A percentile compares a stretch with the other conserved stretches of the same genome.
Evolutionary conservation across 148 eudicot genomes (phyloP).

Genomic region (Persicaria maculosa): DNA sequence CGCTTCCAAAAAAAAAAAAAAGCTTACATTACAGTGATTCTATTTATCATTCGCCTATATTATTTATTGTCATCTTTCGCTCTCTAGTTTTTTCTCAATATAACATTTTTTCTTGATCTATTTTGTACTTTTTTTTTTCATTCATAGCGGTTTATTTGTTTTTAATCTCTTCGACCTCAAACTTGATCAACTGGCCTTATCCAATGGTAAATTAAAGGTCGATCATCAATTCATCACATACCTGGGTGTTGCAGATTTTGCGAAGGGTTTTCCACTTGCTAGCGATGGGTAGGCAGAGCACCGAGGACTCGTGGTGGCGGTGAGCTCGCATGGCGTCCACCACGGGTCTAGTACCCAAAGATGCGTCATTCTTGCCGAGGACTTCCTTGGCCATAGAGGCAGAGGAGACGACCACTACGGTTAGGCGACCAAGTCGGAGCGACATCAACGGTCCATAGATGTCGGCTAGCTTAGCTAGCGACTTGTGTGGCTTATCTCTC

Average conservation of each 20-base stretch:
- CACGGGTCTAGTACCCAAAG: not conserved
- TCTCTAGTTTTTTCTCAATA: too few relatives aligned
- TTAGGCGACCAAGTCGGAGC: not conserved
- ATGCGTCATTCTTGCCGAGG: not conserved
- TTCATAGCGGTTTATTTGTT: too few relatives aligned
- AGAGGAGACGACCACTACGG: not conserved
- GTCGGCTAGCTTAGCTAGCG: not conserved
- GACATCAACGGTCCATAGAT: slow-evolving; percentile 10
- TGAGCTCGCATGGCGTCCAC: not conserved
- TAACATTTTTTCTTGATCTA: too few relatives aligned
- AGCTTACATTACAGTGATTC: too few relatives aligned
- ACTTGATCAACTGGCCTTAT: too few relatives aligned
- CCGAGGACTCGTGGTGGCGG: slow-evolving; percentile 2
- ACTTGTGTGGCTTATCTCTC: not conserved
- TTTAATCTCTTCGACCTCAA: too few relatives aligned
- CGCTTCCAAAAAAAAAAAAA: too few relatives aligned
- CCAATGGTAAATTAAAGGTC: too few relatives aligned
- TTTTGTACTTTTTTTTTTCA: too few relatives aligned
- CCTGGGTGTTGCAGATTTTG: slow-evolving; percentile 2
- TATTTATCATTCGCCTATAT: too few relatives aligned
- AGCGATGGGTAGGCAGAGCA: not conserved
- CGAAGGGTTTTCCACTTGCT: not conserved
- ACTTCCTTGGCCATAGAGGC: slow-evolving; percentile 6
- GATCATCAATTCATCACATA: not conserved
- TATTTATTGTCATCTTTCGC: too few relatives aligned